phyloP scores from a whole-genome alignment of 306 rosid species.

The Geum urbanum region DNA sequence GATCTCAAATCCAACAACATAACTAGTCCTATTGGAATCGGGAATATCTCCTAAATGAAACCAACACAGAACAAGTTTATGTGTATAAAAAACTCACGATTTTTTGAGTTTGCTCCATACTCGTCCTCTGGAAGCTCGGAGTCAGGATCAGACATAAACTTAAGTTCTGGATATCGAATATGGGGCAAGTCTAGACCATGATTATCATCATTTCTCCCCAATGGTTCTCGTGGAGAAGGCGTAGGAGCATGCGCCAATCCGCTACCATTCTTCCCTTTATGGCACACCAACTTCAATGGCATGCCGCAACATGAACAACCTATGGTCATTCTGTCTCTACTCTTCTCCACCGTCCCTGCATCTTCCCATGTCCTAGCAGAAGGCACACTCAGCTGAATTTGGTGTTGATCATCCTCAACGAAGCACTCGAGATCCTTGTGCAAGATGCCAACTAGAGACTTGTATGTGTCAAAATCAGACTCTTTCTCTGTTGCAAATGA shows the following conservation, averaged over 20 bases:
- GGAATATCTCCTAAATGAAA: neutral
- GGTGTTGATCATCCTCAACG: constrained; percentile 53
- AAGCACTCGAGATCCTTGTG: constrained; percentile 78
- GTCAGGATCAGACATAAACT: constrained; percentile 32
- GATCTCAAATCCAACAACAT: too few species aligned
- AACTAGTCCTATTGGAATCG: too few species aligned
- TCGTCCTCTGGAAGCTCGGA: constrained; percentile 37
- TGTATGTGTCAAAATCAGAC: constrained; percentile 60
- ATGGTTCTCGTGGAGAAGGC: constrained; percentile 66
- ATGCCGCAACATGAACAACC: constrained; percentile 74
- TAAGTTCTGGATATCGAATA: constrained; percentile 40
- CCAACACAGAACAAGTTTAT: neutral
- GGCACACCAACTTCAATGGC: constrained; percentile 41
- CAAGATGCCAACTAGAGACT: constrained; percentile 74
- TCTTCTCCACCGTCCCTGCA: constrained; percentile 31
- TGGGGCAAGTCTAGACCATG: constrained; percentile 40
- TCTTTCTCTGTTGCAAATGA: constrained; percentile 75
- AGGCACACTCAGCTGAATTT: constrained; percentile 40
- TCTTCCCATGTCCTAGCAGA: constrained; percentile 33
- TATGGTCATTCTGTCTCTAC: constrained; percentile 13
- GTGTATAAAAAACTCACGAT: constrained; percentile 12
- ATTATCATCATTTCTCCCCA: constrained; percentile 25
- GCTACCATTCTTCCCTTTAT: constrained; percentile 25
- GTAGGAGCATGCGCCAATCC: constrained; percentile 43
- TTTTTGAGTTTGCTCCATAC: constrained; percentile 23